Evolutionary conservation across 495 filamentous ascomycete species (phyloP).

Genomic region (Talaromyces thailandensis): DNA sequence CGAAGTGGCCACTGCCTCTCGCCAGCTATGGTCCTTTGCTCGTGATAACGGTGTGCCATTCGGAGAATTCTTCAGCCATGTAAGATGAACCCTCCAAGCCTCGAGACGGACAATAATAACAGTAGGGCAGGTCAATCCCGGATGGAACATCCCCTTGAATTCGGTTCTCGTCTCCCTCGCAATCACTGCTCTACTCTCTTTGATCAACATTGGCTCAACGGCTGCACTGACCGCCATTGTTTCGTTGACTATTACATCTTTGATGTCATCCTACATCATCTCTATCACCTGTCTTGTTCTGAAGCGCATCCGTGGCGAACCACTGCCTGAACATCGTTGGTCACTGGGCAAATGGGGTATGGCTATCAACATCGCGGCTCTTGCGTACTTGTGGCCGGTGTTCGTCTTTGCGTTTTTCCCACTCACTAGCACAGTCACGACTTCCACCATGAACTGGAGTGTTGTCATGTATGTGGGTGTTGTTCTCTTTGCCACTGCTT

Average conservation of each 20-base stretch:
- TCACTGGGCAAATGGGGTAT: constrained; percentile 40
- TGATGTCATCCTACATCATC: constrained; percentile 42
- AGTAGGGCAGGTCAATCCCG: constrained; percentile 30
- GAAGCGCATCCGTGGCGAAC: constrained; percentile 31
- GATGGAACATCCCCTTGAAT: constrained; percentile 44
- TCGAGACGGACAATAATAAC: constrained; percentile 1
- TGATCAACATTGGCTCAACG: constrained; percentile 45
- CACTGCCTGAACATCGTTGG: constrained; percentile 38
- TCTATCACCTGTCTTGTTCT: constrained; percentile 37
- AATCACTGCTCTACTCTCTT: constrained; percentile 36
- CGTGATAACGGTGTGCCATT: constrained; percentile 48
- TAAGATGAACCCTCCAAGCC: constrained; percentile 16
- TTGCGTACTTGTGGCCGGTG: constrained; percentile 32
- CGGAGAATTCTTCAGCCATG: constrained; percentile 39
- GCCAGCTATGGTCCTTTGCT: constrained; percentile 51
- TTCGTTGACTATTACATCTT: constrained; percentile 32
- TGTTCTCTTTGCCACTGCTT: constrained; percentile 33
- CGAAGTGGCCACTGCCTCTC: constrained; percentile 46
- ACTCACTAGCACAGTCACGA: constrained; percentile 25
- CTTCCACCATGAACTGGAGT: constrained; percentile 41
- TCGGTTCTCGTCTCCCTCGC: constrained; percentile 37
- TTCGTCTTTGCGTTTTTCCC: constrained; percentile 50
- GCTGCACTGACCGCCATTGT: constrained; percentile 39
- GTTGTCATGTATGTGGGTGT: constrained; percentile 37
- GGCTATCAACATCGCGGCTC: constrained; percentile 32